Base-by-base conservation (phyloP, 2,329 filamentous ascomycete genomes). In the Aureobasidium mangrovei region DNA sequence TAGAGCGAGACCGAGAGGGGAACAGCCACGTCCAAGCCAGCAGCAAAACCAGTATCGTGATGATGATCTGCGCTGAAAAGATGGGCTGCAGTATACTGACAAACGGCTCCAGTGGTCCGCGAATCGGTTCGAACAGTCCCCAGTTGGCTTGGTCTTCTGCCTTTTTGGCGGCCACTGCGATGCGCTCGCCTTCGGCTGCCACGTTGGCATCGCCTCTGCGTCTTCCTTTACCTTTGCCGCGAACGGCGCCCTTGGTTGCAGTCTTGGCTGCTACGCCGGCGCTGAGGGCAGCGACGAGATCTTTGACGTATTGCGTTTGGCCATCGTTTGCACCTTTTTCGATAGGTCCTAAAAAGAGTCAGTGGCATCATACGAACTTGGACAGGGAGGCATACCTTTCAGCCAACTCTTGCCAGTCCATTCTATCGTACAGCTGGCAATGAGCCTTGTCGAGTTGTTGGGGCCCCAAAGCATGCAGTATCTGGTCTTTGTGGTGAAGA, bases 321-420 rank as follows among this genome's bases (percentile, higher is more conserved):
- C 93, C 93, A 54, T 96, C 91, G 59, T 86, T 91, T 41, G 91
- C 89, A 57, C 89, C 91, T 69, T 95, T 96, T 68, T 98, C 93
- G 62, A 98, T 98, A 2, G 93, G 88, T 59, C 87, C 90, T 95
- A 60, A 35, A 49, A 42, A 7, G 6, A 29, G 51, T 55, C 47
- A 43, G 40, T 54, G 24, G 49, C 12, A 36, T 31, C 3, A 45
- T 28, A 42, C 18, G 12, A 35, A 10, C 4, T 8, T 12, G 10
- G 3, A 54, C 76, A 67, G 7, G 32, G 10, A 33, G 7, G 12
- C 12, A 18, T 75, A 94, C 91, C 88, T 74, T 93, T 96, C 43
- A 98, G 74, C 93, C 93, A 98, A 74, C 91, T 96, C 77, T 97
- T 98, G 62, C 91, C 91, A 3, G 85, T 85, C 94, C 94, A 98